Conservation (phyloP, 1,284 basidiomycete genomes). For the Moesziomyces globuligerus region DNA sequence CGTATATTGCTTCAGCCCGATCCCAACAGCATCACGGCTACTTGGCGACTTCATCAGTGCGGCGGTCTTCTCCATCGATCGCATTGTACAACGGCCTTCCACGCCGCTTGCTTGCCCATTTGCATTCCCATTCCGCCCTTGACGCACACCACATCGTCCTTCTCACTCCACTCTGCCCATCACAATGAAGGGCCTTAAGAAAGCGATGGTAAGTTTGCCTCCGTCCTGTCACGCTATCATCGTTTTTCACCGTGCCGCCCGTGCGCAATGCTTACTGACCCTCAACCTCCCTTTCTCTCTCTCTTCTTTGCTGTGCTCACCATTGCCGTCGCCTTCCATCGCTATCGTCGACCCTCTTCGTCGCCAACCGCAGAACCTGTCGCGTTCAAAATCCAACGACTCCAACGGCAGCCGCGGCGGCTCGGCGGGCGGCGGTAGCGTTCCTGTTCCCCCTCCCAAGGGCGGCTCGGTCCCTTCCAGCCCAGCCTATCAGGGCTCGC, state of each 20-base stretch:
- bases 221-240: conserved; percentile 17
- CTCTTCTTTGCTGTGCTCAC: background rate
- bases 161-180: background rate
- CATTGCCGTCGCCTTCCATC: no score
- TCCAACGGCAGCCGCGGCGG: conserved; percentile 53
- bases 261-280: background rate
- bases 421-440: conserved; percentile 45
- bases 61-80: background rate
- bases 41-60: background rate
- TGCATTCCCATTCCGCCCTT: background rate
- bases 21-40: no score
- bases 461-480: conserved; percentile 53
- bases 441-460: conserved; percentile 58
- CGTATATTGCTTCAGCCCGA: no score
- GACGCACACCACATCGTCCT: background rate
- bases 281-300: background rate
- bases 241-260: no score
- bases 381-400: conserved; percentile 60
- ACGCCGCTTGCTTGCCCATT: no score
- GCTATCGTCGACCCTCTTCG: no score
- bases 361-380: conserved; percentile 54
- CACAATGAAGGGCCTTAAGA: conserved; percentile 67
- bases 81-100: no score
- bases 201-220: conserved; percentile 68
- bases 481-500: conserved; percentile 53